Evolutionary conservation across 164 flowering plant species (phyloP).

Genomic region (Vitis rupestris): DNA sequence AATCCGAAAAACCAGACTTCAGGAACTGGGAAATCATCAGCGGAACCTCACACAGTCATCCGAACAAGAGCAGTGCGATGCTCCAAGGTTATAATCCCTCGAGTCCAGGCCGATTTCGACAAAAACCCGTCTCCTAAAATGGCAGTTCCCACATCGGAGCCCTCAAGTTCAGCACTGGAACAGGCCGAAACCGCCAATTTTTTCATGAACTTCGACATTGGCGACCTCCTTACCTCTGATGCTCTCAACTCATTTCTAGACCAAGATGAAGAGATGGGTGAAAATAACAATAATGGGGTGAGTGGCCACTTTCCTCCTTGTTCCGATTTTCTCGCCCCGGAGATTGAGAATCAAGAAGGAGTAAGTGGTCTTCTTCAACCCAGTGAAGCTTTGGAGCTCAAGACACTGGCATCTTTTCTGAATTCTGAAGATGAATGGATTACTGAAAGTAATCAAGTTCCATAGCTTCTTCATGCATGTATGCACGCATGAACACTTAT

Average conservation of each 20-base stretch:
- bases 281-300: neutral
- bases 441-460: neutral
- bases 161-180: too few species aligned
- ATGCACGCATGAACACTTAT: too few species aligned
- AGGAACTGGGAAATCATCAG: neutral
- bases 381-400: neutral
- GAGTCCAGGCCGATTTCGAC: neutral
- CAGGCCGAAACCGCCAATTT: neutral
- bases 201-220: constrained; percentile 11
- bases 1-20: neutral
- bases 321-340: neutral
- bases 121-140: neutral
- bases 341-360: neutral
- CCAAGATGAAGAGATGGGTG: neutral
- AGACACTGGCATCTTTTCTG: neutral
- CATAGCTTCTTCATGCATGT: too few species aligned
- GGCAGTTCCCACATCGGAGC: neutral
- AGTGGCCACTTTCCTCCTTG: too few species aligned
- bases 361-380: neutral
- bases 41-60: constrained; percentile 1
- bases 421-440: constrained; percentile 6
- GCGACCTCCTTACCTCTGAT: constrained; percentile 6
- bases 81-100: constrained; percentile 6
- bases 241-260: neutral
- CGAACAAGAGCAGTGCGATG: constrained; percentile 18